A percentile compares a stretch with the other conserved stretches of the same genome.
Conservation (phyloP, 2,329 filamentous ascomycete genomes). For the Apiospora koreana region DNA sequence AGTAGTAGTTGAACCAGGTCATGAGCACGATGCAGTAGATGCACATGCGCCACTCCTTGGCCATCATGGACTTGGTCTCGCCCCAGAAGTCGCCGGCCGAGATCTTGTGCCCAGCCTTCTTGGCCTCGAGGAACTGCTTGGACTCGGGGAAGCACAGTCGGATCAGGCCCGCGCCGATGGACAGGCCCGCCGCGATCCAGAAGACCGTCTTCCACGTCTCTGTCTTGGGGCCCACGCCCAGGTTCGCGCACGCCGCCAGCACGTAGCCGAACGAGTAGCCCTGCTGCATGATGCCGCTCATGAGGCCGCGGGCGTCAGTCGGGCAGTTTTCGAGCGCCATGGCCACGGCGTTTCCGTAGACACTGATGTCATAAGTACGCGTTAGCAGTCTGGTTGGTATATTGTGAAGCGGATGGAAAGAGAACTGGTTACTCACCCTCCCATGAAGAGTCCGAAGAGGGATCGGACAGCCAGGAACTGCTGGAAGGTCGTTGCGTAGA, state of each 20-base stretch:
- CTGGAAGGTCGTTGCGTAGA: conserved; percentile 70
- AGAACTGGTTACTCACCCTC: conserved; percentile 37
- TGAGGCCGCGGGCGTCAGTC: conserved; percentile 71
- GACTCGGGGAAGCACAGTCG: conserved; percentile 73
- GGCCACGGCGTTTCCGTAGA: conserved; percentile 77
- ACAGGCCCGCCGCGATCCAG: conserved; percentile 70
- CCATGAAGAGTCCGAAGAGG: conserved; percentile 79
- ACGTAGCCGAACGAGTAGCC: conserved; percentile 82
- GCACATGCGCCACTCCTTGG: conserved; percentile 73
- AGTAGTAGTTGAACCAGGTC: conserved; percentile 76
- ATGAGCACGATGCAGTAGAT: conserved; percentile 78
- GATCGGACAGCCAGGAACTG: conserved; percentile 75
- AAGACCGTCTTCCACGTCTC: conserved; percentile 75
- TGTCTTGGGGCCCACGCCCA: conserved; percentile 65
- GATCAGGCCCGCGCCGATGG: conserved; percentile 67
- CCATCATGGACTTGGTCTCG: conserved; percentile 69
- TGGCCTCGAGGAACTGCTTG: conserved; percentile 72
- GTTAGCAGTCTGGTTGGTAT: no score
- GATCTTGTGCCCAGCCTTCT: conserved; percentile 56
- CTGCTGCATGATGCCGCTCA: conserved; percentile 81
- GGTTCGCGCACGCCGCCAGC: conserved; percentile 72
- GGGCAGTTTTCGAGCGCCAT: conserved; percentile 77
- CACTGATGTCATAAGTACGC: conserved; percentile 44
- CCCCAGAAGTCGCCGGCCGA: conserved; percentile 62
- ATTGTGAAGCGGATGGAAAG: no score